phyloP scores from a whole-genome alignment of 768 basidiomycete genomes.

The Lentinula sp. region DNA sequence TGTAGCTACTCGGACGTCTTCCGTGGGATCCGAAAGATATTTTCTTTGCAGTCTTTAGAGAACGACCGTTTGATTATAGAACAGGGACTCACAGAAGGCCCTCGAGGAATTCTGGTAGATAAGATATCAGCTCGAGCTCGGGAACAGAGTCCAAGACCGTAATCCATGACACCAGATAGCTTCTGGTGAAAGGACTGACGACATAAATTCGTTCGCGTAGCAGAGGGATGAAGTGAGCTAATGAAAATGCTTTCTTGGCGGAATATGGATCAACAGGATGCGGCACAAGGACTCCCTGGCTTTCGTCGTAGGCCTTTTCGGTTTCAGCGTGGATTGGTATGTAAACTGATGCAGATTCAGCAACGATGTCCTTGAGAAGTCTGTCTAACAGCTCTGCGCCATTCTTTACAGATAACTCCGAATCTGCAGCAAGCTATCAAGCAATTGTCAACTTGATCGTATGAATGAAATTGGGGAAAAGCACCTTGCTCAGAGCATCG shows the following conservation, averaged over 20 bases:
- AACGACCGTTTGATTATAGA: slow-evolving; percentile 6
- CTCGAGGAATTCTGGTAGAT: slow-evolving; percentile 91
- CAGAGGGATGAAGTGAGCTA: slow-evolving; percentile 91
- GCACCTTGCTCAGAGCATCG: slow-evolving; percentile 92
- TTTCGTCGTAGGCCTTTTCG: slow-evolving; percentile 55
- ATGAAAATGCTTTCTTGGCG: slow-evolving; percentile 79
- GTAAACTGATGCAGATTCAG: slow-evolving; percentile 93
- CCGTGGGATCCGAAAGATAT: slow-evolving; percentile 92
- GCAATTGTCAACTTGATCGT: slow-evolving; percentile 2
- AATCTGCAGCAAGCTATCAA: slow-evolving; percentile 86
- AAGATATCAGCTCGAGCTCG: slow-evolving; percentile 91
- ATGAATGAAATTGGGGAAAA: slow-evolving; percentile 13
- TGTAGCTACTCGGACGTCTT: slow-evolving; percentile 88
- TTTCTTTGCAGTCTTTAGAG: slow-evolving; percentile 43
- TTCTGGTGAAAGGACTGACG: slow-evolving; percentile 90
- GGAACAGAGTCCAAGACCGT: slow-evolving; percentile 93
- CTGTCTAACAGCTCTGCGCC: slow-evolving; percentile 96
- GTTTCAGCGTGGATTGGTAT: slow-evolving; percentile 84
- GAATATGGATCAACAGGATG: slow-evolving; percentile 41
- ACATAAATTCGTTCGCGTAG: slow-evolving; percentile 92
- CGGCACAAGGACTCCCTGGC: slow-evolving; percentile 58
- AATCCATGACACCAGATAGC: slow-evolving; percentile 97
- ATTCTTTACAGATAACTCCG: slow-evolving; percentile 94
- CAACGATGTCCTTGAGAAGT: slow-evolving; percentile 96
- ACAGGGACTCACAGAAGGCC: slow-evolving; percentile 69